phyloP scores from a whole-genome alignment of 2,329 filamentous ascomycete species.

The Xylaria sp. region DNA sequence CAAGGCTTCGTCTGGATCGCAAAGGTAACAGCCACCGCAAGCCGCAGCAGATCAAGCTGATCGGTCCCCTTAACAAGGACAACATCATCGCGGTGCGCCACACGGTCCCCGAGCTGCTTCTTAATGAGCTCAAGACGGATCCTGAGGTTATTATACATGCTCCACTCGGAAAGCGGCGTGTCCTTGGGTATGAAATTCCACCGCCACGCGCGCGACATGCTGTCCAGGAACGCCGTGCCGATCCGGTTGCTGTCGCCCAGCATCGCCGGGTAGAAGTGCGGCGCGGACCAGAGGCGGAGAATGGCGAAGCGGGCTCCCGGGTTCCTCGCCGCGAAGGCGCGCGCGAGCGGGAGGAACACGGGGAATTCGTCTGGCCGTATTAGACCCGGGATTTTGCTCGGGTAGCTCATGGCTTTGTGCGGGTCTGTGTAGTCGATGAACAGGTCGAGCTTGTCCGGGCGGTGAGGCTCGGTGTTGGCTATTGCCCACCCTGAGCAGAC shows the following conservation, averaged over 20 bases:
- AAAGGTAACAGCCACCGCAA: conserved; percentile 49
- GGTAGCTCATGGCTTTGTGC: conserved; percentile 32
- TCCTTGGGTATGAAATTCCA: conserved; percentile 50
- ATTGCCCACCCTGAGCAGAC: conserved; percentile 46
- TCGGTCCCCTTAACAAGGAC: conserved; percentile 53
- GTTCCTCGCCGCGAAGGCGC: conserved; percentile 37
- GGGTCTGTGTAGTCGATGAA: conserved; percentile 50
- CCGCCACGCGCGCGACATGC: conserved; percentile 50
- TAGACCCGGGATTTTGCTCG: conserved; percentile 42
- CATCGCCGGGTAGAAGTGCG: conserved; percentile 57
- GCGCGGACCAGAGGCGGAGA: conserved; percentile 53
- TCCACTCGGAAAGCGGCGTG: conserved; percentile 41
- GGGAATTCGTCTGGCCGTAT: conserved; percentile 38
- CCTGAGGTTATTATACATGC: conserved; percentile 47
- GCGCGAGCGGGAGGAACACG: conserved; percentile 42
- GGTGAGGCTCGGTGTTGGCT: conserved; percentile 45
- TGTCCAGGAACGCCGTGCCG: conserved; percentile 48
- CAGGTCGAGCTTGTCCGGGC: conserved; percentile 45
- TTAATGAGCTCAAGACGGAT: conserved; percentile 41
- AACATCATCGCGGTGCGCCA: conserved; percentile 49
- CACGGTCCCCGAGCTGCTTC: conserved; percentile 43
- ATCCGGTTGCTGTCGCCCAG: conserved; percentile 45
- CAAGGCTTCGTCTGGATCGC: conserved; percentile 55
- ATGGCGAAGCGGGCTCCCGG: conserved; percentile 47
- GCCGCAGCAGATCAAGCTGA: conserved; percentile 47